Conservation (phyloP, 208 protist species). For the Phytomonas francai region DNA sequence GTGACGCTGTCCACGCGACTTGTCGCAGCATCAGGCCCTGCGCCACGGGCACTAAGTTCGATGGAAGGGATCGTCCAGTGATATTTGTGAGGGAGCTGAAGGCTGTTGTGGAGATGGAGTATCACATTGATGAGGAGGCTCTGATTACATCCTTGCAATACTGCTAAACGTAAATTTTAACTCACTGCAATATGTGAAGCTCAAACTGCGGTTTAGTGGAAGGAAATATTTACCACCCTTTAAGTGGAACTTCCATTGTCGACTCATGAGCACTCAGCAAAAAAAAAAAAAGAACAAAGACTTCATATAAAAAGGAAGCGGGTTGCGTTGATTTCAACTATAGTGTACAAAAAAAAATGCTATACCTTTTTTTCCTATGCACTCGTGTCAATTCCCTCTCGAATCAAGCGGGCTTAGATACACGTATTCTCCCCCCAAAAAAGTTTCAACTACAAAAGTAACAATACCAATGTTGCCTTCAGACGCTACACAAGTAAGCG, state of each 20-base stretch:
- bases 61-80: slow-evolving; percentile 36
- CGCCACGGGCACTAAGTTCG: slow-evolving; percentile 20
- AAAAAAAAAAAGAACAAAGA: not conserved
- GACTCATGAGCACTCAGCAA: not conserved
- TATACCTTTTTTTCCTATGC: not conserved
- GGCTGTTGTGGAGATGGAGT: slow-evolving; percentile 35
- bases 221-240: not conserved
- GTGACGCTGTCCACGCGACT: slow-evolving; percentile 4
- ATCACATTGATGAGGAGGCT: slow-evolving; percentile 20
- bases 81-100: slow-evolving; percentile 36
- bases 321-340: not conserved
- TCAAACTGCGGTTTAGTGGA: not conserved
- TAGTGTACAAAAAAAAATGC: not conserved
- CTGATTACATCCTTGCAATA: slow-evolving; percentile 42
- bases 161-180: slow-evolving; percentile 1
- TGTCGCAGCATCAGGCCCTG: slow-evolving; percentile 16
- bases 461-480: slow-evolving; percentile 12
- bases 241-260: not conserved
- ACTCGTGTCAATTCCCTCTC: not conserved
- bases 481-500: slow-evolving; percentile 8
- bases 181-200: not conserved
- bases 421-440: not conserved
- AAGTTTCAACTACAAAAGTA: not conserved
- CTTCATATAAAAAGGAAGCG: not conserved
- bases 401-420: not conserved